These are phyloP conservation scores for Sphaerosporella brunnea DNA, from an alignment of 495 filamentous ascomycete species.

Conservation along the genomic window DNA sequence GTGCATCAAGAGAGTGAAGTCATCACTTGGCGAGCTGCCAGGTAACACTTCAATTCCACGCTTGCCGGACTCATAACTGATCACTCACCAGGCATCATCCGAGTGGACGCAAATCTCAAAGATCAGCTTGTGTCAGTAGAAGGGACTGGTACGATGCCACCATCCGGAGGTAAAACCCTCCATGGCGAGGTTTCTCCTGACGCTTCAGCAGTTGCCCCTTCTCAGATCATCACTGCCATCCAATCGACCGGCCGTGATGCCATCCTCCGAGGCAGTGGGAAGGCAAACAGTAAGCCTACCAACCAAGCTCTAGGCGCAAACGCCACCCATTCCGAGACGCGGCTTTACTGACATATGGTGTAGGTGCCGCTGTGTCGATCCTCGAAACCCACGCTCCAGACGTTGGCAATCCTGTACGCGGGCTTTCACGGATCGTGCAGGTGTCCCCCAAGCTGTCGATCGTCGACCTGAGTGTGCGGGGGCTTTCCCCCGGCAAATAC, in stretches of 20 bases:
- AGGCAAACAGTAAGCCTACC: slow-evolving; percentile 57
- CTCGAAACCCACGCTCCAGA: slow-evolving; percentile 64
- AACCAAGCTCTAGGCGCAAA: too few relatives aligned
- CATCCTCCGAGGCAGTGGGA: slow-evolving; percentile 77
- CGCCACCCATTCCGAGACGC: too few relatives aligned
- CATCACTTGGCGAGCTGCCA: slow-evolving; percentile 50
- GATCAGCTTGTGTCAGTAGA: slow-evolving; percentile 51
- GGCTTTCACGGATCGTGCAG: slow-evolving; percentile 65
- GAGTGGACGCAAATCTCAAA: slow-evolving; percentile 45
- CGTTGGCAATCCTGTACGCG: slow-evolving; percentile 47
- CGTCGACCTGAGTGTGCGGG: slow-evolving; percentile 73
- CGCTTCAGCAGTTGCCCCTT: slow-evolving; percentile 49
- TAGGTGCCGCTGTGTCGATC: slow-evolving; percentile 87
- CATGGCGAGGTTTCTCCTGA: background rate
- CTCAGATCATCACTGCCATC: slow-evolving; percentile 72
- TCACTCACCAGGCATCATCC: slow-evolving; percentile 37
- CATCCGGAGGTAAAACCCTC: slow-evolving; percentile 26
- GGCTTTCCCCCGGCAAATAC: slow-evolving; percentile 67
- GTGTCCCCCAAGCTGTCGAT: slow-evolving; percentile 57
- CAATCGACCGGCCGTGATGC: slow-evolving; percentile 82
- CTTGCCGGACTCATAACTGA: background rate
- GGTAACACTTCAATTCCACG: slow-evolving; percentile 40
- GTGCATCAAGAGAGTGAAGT: slow-evolving; percentile 71
- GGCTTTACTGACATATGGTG: background rate
- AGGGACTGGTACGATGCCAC: slow-evolving; percentile 38